Conservation (phyloP, 805 yeast genomes). For the Citeromyces nyonsensis region DNA sequence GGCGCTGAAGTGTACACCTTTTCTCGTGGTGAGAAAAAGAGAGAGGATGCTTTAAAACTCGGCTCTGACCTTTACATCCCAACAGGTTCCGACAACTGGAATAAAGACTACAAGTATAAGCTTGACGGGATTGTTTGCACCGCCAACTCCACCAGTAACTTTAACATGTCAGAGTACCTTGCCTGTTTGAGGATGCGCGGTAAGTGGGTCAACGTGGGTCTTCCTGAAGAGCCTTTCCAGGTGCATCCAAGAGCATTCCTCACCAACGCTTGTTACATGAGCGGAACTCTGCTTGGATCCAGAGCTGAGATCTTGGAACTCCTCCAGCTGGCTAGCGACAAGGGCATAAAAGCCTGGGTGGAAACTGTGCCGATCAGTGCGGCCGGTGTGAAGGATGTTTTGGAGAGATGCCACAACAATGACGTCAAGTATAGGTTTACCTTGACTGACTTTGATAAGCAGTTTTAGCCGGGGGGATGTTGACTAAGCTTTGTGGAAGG, state of each 20-base stretch:
- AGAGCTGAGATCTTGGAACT: slow-evolving; percentile 51
- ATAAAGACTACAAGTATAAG: slow-evolving; percentile 7
- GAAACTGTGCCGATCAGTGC: slow-evolving; percentile 41
- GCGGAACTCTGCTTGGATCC: slow-evolving; percentile 47
- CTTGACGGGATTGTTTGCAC: slow-evolving; percentile 39
- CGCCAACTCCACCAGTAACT: slow-evolving; percentile 32
- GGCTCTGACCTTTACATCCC: slow-evolving; percentile 45
- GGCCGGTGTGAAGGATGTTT: slow-evolving; percentile 35
- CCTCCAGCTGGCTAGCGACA: slow-evolving; percentile 49
- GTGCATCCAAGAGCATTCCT: slow-evolving; percentile 25
- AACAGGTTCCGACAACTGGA: slow-evolving; percentile 24
- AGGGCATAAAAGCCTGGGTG: slow-evolving; percentile 44
- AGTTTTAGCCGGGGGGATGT: no score
- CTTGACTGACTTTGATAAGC: slow-evolving; percentile 36
- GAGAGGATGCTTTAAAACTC: slow-evolving; percentile 30
- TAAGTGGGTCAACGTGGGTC: slow-evolving; percentile 48
- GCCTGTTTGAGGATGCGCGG: slow-evolving; percentile 39
- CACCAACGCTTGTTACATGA: slow-evolving; percentile 31
- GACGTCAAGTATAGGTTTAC: slow-evolving; percentile 55
- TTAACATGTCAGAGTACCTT: slow-evolving; percentile 33
- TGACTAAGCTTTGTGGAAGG: no score
- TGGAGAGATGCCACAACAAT: slow-evolving; percentile 34
- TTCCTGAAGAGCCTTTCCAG: slow-evolving; percentile 34
- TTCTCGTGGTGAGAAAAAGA: slow-evolving; percentile 33
- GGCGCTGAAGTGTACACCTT: slow-evolving; percentile 49